These are phyloP conservation scores for Colletotrichum sp. DNA, from an alignment of 2,329 filamentous ascomycete species.

Conservation along the genomic window DNA sequence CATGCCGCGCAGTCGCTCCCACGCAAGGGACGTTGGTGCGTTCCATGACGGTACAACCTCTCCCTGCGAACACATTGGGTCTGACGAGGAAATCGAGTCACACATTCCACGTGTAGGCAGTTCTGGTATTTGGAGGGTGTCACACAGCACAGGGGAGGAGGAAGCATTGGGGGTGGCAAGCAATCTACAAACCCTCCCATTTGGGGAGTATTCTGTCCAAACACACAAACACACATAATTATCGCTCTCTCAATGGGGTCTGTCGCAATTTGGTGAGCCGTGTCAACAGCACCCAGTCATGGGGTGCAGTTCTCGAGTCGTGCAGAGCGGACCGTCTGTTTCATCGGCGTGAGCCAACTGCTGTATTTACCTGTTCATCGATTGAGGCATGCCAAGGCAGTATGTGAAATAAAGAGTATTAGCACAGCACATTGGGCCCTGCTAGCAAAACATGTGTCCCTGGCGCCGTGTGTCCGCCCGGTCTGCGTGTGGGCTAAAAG, in stretches of 20 bases:
- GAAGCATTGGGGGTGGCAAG: constrained; percentile 11
- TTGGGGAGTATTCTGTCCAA: not conserved
- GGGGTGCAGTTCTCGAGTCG: not conserved
- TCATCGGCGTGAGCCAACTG: not conserved
- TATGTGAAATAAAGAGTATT: not conserved
- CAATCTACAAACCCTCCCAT: constrained; percentile 4
- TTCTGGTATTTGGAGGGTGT: not conserved
- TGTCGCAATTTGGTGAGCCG: not conserved
- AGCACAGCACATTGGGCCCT: not conserved
- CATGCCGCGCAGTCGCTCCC: constrained; percentile 8
- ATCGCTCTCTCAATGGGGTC: not conserved
- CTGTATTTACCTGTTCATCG: not conserved
- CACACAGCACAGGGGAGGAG: not conserved
- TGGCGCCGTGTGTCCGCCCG: not conserved
- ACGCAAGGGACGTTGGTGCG: not conserved
- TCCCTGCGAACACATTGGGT: not conserved
- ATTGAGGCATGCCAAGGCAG: not conserved
- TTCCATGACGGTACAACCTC: not conserved
- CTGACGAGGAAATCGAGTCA: constrained; percentile 15
- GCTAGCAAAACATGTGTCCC: not conserved
- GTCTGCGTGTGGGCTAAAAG: not conserved
- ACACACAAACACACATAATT: not conserved
- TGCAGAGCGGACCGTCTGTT: not conserved
- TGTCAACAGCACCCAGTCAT: not conserved
- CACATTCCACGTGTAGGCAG: constrained; percentile 5